A percentile compares a stretch with the other conserved stretches of the same genome.
phyloP scores from a whole-genome alignment of 2,329 filamentous ascomycete genomes.

The Scedosporium aurantiacum region DNA sequence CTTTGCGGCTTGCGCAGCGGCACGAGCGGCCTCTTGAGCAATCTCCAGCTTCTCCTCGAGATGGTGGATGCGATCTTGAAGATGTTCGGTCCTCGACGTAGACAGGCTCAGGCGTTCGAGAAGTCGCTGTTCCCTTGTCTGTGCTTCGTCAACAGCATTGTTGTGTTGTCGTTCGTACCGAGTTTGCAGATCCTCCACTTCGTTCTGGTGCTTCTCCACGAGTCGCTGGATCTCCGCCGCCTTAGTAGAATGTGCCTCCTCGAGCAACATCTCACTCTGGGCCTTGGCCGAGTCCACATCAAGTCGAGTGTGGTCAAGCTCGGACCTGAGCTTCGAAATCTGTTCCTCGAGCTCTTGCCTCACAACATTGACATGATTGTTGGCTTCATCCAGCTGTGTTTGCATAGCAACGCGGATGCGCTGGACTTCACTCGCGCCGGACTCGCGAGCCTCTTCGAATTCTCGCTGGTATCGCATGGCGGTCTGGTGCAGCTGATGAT shows the following conservation, averaged over 20 bases:
- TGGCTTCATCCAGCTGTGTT: conserved; percentile 70
- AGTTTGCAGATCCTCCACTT: conserved; percentile 62
- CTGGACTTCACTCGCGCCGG: conserved; percentile 68
- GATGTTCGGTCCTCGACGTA: conserved; percentile 71
- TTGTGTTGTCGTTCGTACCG: conserved; percentile 65
- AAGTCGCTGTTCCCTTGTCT: conserved; percentile 68
- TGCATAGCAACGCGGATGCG: conserved; percentile 70
- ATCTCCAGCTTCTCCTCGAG: conserved; percentile 88
- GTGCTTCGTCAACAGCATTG: conserved; percentile 69
- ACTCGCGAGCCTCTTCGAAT: conserved; percentile 72
- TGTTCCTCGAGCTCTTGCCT: conserved; percentile 75
- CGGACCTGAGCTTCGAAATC: conserved; percentile 56
- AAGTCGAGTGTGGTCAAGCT: conserved; percentile 67
- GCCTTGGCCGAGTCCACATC: conserved; percentile 74
- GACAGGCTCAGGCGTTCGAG: conserved; percentile 72
- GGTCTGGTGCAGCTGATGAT: conserved; percentile 59
- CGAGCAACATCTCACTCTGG: conserved; percentile 71
- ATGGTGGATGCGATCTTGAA: conserved; percentile 74
- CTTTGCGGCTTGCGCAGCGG: conserved; percentile 67
- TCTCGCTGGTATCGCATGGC: conserved; percentile 66
- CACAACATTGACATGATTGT: conserved; percentile 74
- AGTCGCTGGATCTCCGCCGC: conserved; percentile 41
- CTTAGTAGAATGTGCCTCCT: conserved; percentile 65
- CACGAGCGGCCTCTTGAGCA: conserved; percentile 74
- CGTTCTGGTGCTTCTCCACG: conserved; percentile 50